These are phyloP conservation scores for Pachyrhizus erosus DNA, from an alignment of 306 rosid species.

Conservation along the genomic window DNA sequence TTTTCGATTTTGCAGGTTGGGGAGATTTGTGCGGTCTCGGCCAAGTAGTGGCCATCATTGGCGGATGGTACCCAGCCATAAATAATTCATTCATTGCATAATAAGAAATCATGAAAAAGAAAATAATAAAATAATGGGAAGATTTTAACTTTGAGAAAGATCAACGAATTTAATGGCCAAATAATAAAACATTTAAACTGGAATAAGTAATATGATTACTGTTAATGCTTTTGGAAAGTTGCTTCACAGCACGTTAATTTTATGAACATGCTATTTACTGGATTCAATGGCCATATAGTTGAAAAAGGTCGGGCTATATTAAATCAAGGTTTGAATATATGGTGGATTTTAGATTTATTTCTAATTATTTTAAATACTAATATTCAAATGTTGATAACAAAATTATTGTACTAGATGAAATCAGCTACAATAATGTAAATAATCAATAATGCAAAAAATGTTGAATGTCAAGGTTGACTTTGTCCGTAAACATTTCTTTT, in stretches of 20 bases:
- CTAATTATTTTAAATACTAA: no score
- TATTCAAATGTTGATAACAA: no score
- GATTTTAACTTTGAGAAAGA: background rate
- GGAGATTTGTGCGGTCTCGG: background rate
- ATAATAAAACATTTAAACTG: background rate
- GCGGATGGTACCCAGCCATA: background rate
- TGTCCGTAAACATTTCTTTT: no score
- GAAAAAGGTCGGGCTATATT: background rate
- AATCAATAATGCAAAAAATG: no score
- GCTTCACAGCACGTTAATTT: background rate
- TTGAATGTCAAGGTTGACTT: no score
- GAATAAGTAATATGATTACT: background rate
- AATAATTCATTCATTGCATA: background rate
- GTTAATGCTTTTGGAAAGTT: background rate
- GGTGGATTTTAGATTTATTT: no score
- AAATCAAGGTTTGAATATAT: background rate
- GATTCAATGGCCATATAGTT: background rate
- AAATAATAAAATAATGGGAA: background rate
- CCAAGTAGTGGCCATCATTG: constrained; percentile 9
- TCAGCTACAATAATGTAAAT: no score
- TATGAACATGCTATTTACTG: background rate
- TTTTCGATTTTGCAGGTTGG: constrained; percentile 12
- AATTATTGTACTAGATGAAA: no score
- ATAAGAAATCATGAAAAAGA: background rate
- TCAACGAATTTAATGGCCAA: background rate